Conservation (phyloP, 2,329 filamentous ascomycete species). For the Pestalotiopsis sp. region DNA sequence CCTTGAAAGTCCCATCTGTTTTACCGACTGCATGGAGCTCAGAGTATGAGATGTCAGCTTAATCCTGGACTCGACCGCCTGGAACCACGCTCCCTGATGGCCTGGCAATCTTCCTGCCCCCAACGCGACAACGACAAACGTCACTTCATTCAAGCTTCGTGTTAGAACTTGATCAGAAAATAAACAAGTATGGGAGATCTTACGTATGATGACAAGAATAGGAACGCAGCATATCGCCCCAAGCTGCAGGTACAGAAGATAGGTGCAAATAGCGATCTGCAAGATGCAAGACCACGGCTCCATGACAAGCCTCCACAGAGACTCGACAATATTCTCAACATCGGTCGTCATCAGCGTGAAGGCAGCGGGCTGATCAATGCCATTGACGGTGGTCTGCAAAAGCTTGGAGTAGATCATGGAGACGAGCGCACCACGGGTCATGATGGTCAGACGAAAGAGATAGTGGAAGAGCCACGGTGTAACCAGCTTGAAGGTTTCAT, state of each 20-base stretch:
- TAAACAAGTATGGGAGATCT: background rate
- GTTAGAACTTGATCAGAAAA: background rate
- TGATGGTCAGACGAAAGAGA: constrained; percentile 6
- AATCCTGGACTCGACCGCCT: constrained; percentile 8
- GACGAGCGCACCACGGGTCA: constrained; percentile 6
- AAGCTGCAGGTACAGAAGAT: constrained; percentile 11
- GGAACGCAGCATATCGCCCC: constrained; percentile 12
- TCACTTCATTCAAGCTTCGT: background rate
- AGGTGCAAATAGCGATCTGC: constrained; percentile 8
- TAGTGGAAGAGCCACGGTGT: constrained; percentile 10
- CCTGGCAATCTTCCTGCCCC: background rate
- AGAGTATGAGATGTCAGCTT: constrained; percentile 8
- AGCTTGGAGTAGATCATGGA: constrained; percentile 12
- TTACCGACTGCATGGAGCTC: constrained; percentile 12
- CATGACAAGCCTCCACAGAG: constrained; percentile 5
- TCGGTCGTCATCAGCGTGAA: constrained; percentile 11
- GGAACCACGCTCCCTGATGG: constrained; percentile 11
- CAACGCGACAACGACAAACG: constrained; percentile 5
- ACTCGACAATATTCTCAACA: constrained; percentile 10
- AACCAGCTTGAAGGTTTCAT: background rate
- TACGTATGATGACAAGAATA: constrained; percentile 10
- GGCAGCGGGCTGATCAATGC: background rate
- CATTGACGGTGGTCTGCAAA: background rate
- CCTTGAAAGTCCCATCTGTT: constrained; percentile 9
- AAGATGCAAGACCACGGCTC: constrained; percentile 11